These are phyloP conservation scores for Tulasnella sp. DNA, from an alignment of 768 basidiomycete species.

Conservation along the genomic window DNA sequence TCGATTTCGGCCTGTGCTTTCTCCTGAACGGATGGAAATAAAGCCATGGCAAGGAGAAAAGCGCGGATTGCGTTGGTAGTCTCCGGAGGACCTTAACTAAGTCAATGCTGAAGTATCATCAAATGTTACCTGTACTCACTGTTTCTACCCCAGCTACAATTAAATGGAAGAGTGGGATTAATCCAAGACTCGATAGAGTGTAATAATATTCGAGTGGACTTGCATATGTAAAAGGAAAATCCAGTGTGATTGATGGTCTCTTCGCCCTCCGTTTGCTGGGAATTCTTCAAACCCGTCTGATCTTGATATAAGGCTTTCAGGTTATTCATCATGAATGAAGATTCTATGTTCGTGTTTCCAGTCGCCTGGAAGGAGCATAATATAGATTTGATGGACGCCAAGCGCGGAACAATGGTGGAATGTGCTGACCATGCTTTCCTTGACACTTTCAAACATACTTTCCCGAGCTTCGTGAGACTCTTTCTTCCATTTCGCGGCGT, in stretches of 20 bases:
- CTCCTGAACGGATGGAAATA: slow-evolving; percentile 34
- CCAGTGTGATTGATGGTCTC: not conserved
- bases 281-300: not conserved
- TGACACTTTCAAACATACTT: not conserved
- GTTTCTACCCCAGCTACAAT: not conserved
- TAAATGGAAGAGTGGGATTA: not conserved
- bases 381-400: not conserved
- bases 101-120: not conserved
- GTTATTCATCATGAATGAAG: not conserved
- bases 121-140: not conserved
- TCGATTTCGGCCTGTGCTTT: slow-evolving; percentile 41
- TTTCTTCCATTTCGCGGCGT: not conserved
- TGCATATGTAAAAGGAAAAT: not conserved
- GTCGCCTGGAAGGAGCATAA: not conserved
- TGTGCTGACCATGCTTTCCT: not conserved
- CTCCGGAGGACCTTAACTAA: not conserved
- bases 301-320: not conserved
- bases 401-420: not conserved
- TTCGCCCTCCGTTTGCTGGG: not conserved
- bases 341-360: not conserved
- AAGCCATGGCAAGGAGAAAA: slow-evolving; percentile 32
- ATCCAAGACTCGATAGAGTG: not conserved
- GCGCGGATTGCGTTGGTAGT: slow-evolving; percentile 26
- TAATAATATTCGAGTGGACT: not conserved
- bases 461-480: not conserved